phyloP scores from a whole-genome alignment of 73 alveolate genomes.

The Paramecium bursaria region DNA sequence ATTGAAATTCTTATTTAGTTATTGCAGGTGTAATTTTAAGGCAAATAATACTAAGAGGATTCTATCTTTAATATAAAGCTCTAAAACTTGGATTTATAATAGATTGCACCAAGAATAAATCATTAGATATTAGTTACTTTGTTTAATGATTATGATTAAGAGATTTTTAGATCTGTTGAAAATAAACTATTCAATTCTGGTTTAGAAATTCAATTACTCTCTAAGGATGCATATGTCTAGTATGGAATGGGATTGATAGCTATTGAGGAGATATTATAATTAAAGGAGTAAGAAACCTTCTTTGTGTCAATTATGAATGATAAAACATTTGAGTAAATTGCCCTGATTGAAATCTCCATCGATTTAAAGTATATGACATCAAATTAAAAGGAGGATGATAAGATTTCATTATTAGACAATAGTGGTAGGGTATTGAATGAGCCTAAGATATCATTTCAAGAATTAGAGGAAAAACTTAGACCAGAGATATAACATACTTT shows the following conservation, averaged over 20 bases:
- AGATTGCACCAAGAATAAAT: too few relatives aligned
- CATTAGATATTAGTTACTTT: too few relatives aligned
- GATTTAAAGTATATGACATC: background rate
- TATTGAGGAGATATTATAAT: slow-evolving; percentile 17
- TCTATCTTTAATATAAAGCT: too few relatives aligned
- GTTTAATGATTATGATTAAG: too few relatives aligned
- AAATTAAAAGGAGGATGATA: slow-evolving; percentile 22
- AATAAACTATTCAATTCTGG: too few relatives aligned
- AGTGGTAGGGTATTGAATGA: background rate
- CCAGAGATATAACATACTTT: slow-evolving; percentile 45
- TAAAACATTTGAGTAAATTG: background rate
- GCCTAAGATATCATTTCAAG: background rate
- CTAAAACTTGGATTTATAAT: too few relatives aligned
- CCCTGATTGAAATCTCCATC: slow-evolving; percentile 8
- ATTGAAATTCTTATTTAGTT: too few relatives aligned
- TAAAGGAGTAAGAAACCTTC: slow-evolving; percentile 26
- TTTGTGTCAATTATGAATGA: slow-evolving; percentile 25
- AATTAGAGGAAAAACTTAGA: slow-evolving; percentile 1
- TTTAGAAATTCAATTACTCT: too few relatives aligned
- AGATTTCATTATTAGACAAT: background rate
- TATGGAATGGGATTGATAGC: slow-evolving; percentile 38
- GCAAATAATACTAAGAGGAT: too few relatives aligned
- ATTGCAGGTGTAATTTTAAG: too few relatives aligned
- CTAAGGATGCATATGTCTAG: too few relatives aligned
- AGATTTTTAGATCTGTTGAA: too few relatives aligned